phyloP scores from a whole-genome alignment of 1,139 yeast genomes.

The Scheffersomyces stambukii region DNA sequence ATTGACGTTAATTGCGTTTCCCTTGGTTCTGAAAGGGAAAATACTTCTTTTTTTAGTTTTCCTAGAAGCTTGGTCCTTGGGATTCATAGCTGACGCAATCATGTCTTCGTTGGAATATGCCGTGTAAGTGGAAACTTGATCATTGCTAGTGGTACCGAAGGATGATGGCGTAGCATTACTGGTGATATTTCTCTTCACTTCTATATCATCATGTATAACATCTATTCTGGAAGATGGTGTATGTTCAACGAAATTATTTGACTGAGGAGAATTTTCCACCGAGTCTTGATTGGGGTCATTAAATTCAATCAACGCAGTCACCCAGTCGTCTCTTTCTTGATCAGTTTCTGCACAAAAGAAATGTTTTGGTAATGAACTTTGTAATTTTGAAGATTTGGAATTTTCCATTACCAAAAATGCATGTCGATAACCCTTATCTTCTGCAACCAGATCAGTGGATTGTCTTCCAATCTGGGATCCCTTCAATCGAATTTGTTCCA shows the following conservation, averaged over 20 bases:
- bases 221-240: constrained; percentile 13
- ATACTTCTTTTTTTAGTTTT: constrained; percentile 52
- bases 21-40: constrained; percentile 51
- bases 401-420: constrained; percentile 72
- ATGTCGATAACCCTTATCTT: constrained; percentile 70
- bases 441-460: constrained; percentile 55
- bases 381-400: constrained; percentile 44
- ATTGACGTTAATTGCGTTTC: constrained; percentile 1
- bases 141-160: constrained; percentile 7
- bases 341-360: constrained; percentile 82
- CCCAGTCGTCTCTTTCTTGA: constrained; percentile 78
- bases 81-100: no score
- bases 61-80: no score
- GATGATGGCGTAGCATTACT: constrained; percentile 4
- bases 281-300: constrained; percentile 13
- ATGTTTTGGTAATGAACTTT: constrained; percentile 54
- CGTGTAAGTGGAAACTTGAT: constrained; percentile 11
- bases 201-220: constrained; percentile 15
- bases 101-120: constrained; percentile 8
- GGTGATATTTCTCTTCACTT: constrained; percentile 5
- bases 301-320: constrained; percentile 52
- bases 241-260: constrained; percentile 7
- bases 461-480: constrained; percentile 66
- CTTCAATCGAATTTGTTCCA: constrained; percentile 56
- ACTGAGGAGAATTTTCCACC: constrained; percentile 10